phyloP scores from a whole-genome alignment of 73 alveolate species.

The Paramecium biaurelia region DNA sequence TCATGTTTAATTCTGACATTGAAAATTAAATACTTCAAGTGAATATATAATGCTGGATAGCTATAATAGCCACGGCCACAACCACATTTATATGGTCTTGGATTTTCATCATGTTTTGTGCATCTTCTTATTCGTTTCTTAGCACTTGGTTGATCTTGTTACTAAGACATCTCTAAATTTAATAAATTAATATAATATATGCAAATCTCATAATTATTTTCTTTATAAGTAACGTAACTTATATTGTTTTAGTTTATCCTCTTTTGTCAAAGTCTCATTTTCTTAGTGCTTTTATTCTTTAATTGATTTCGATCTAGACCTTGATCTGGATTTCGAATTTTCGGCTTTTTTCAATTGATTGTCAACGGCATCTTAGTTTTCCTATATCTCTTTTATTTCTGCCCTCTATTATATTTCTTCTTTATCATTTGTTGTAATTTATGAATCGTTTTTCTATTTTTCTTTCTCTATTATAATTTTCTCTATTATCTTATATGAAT shows the following conservation, averaged over 20 bases:
- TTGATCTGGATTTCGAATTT: neutral
- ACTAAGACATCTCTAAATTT: neutral
- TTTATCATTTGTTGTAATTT: neutral
- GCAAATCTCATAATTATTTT: neutral
- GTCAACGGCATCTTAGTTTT: neutral
- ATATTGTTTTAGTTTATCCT: neutral
- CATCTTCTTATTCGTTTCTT: conserved; percentile 31
- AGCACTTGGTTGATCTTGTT: neutral
- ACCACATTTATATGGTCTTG: conserved; percentile 87
- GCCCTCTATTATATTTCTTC: neutral
- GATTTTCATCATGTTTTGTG: neutral
- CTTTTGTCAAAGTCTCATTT: neutral
- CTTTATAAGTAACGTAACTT: conserved; percentile 34
- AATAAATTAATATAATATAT: neutral
- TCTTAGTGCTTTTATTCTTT: neutral
- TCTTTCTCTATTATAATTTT: neutral
- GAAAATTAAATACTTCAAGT: conserved; percentile 72
- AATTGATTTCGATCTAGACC: neutral
- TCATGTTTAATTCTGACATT: conserved; percentile 33
- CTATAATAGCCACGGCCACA: conserved; percentile 97
- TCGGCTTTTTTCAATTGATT: neutral
- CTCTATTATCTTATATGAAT: neutral
- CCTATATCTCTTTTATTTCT: neutral
- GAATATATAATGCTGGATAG: conserved; percentile 99
- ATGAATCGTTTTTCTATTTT: neutral